Evolutionary conservation across 2,329 filamentous ascomycete genomes (phyloP).

Genomic region (Geoglossum cookeanum): DNA sequence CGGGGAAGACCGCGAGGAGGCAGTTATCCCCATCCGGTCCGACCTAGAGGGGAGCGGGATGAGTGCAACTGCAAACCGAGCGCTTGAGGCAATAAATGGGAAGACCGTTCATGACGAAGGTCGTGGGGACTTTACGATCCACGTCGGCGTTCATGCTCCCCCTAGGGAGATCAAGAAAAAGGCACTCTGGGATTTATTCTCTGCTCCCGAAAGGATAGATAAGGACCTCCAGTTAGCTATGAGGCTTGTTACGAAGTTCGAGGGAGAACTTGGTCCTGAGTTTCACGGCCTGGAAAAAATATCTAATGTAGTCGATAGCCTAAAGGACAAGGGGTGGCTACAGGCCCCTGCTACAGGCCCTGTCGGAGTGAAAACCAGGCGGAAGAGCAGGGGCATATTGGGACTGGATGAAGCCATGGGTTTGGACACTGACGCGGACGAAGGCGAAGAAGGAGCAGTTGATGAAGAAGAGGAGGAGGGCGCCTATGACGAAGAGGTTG

Average conservation of each 20-base stretch:
- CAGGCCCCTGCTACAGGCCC: conserved; percentile 36
- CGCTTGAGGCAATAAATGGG: conserved; percentile 84
- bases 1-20: conserved; percentile 36
- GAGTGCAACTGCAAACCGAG: conserved; percentile 53
- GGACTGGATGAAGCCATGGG: conserved; percentile 17
- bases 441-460: conserved; percentile 56
- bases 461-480: conserved; percentile 53
- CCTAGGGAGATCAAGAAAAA: conserved; percentile 78
- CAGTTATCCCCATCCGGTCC: conserved; percentile 17
- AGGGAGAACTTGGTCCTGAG: conserved; percentile 60
- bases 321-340: conserved; percentile 57
- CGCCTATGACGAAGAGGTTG: conserved; percentile 54
- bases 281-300: conserved; percentile 64
- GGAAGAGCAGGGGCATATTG: conserved; percentile 32
- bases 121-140: conserved; percentile 89
- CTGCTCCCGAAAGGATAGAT: conserved; percentile 78
- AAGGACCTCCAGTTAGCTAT: conserved; percentile 73
- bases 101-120: conserved; percentile 93
- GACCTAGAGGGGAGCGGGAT: conserved; percentile 17
- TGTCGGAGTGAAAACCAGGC: conserved; percentile 34
- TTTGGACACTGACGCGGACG: conserved; percentile 40
- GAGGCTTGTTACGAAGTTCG: conserved; percentile 66
- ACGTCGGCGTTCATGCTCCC: conserved; percentile 88
- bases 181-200: conserved; percentile 91
- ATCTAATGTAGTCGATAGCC: conserved; percentile 67